Percentiles rank a stretch among this genome's conserved stretches.
Evolutionary conservation across 2,329 filamentous ascomycete species (phyloP).

Genomic region (Trichocomaceae sp.): DNA sequence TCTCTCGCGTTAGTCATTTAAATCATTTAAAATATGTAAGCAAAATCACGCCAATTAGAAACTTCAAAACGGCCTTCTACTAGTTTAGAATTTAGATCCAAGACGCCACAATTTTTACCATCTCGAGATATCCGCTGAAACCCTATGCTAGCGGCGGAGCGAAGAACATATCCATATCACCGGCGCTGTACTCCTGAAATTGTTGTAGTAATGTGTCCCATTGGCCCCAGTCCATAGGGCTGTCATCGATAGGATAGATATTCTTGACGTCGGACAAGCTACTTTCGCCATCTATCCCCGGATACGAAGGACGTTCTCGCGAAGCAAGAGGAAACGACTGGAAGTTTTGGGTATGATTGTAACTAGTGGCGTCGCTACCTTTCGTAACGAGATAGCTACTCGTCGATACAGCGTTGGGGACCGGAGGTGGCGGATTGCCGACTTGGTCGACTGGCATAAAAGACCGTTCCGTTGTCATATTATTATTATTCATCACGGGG

Average conservation of each 20-base stretch:
- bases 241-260: conserved; percentile 15
- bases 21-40: too few relatives aligned
- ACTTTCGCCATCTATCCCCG: neutral
- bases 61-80: neutral
- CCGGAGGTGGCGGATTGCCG: neutral
- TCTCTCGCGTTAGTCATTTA: neutral
- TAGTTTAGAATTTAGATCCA: neutral
- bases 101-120: neutral
- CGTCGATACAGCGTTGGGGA: neutral
- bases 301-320: neutral
- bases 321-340: neutral
- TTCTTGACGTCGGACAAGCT: neutral
- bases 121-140: neutral
- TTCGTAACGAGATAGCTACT: neutral
- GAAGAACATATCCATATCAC: conserved; percentile 5
- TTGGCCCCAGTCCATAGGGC: conserved; percentile 24
- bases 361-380: neutral
- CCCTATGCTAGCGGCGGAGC: neutral
- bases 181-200: conserved; percentile 16
- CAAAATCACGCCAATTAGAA: neutral
- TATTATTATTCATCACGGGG: neutral
- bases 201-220: conserved; percentile 26
- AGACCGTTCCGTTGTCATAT: neutral
- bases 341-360: neutral
- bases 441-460: neutral